Conservation (phyloP, 768 basidiomycete species). For the Macrocybe gigantea region DNA sequence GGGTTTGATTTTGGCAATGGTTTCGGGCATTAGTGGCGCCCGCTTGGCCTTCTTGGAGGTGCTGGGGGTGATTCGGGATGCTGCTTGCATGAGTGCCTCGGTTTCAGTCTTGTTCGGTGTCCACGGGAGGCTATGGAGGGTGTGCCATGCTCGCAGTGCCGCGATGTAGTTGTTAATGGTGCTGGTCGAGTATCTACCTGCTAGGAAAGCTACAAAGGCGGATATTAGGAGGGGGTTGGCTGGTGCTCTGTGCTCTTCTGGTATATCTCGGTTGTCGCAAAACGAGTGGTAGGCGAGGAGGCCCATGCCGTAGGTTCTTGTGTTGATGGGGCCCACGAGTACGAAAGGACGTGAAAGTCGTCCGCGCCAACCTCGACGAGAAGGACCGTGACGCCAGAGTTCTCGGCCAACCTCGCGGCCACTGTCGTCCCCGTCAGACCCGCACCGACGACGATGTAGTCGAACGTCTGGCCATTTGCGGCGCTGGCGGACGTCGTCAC, state of each 20-base stretch:
- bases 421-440: constrained; percentile 44
- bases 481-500: constrained; percentile 25
- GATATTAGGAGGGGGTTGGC: not conserved
- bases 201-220: constrained; percentile 13
- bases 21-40: constrained; percentile 16
- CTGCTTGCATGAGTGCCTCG: constrained; percentile 21
- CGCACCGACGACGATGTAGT: constrained; percentile 42
- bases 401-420: constrained; percentile 41
- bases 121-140: constrained; percentile 30
- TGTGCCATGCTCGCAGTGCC: constrained; percentile 38
- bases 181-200: constrained; percentile 23
- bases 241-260: not conserved
- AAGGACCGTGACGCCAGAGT: constrained; percentile 34
- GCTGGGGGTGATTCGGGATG: constrained; percentile 19
- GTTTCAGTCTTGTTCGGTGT: constrained; percentile 17
- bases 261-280: constrained; percentile 23
- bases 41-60: constrained; percentile 20
- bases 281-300: constrained; percentile 30
- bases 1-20: constrained; percentile 11
- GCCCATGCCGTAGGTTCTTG: constrained; percentile 24
- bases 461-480: constrained; percentile 31
- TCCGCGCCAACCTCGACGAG: constrained; percentile 49
- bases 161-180: constrained; percentile 30
- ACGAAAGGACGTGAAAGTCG: constrained; percentile 10
- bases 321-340: no score